Conservation (phyloP, 164 flowering plant genomes). For the Vitis vinifera region ASM3070453v1 NC_081807.1:7663001-7663500, state of each 20-base stretch:
- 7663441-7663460: not conserved
- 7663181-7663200: conserved; percentile 43
- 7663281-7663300: conserved; percentile 35
- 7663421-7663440: not conserved
- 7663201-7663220: conserved; percentile 64
- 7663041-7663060: not conserved
- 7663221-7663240: conserved; percentile 72
- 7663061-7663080: not conserved
- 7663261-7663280: conserved; percentile 74
- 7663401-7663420: not conserved
- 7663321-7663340: too few relatives aligned
- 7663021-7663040: too few relatives aligned
- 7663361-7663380: too few relatives aligned
- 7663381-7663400: not conserved
- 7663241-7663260: conserved; percentile 61
- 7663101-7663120: not conserved
- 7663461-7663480: conserved; percentile 11
- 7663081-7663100: not conserved
- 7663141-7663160: not conserved
- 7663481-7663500: conserved; percentile 74
- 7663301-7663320: not conserved
- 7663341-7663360: not conserved
- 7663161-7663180: not conserved
- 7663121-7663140: not conserved
- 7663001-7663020: too few relatives aligned